phyloP scores from a whole-genome alignment of 1,284 basidiomycete species.

The Ceratobasidium sp. region DNA sequence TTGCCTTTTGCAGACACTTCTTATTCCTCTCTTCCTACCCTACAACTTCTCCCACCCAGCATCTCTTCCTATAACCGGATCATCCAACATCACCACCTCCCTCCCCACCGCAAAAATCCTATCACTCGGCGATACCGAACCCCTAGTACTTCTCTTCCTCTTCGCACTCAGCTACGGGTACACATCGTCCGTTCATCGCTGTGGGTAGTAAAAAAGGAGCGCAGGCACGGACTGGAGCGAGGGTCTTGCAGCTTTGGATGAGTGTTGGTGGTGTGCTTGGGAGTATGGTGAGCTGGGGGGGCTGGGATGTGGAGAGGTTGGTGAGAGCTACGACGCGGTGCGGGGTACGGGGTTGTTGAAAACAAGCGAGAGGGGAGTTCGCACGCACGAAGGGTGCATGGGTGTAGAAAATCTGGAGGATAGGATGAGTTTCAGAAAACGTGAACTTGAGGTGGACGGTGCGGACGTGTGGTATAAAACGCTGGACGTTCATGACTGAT shows the following conservation, averaged over 20 bases:
- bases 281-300: background rate
- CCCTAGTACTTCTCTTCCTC: background rate
- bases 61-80: background rate
- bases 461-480: background rate
- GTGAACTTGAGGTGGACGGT: too few species aligned
- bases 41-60: background rate
- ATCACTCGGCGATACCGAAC: background rate
- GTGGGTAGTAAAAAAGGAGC: slow-evolving; percentile 1
- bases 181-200: background rate
- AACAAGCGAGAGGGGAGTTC: background rate
- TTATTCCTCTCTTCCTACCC: slow-evolving; percentile 6
- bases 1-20: background rate
- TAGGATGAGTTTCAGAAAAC: too few species aligned
- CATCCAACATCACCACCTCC: too few species aligned
- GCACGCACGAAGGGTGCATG: too few species aligned
- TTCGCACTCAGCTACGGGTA: slow-evolving; percentile 9
- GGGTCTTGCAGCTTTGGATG: slow-evolving; percentile 27
- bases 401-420: too few species aligned
- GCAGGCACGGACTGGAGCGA: background rate
- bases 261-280: slow-evolving; percentile 1
- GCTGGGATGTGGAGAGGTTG: background rate
- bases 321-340: background rate
- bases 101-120: background rate
- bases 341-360: background rate
- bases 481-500: background rate